A percentile compares a stretch with the other conserved stretches of the same genome.
phyloP scores from a whole-genome alignment of 2,329 filamentous ascomycete species.

The Pseudonectria buxi region DNA sequence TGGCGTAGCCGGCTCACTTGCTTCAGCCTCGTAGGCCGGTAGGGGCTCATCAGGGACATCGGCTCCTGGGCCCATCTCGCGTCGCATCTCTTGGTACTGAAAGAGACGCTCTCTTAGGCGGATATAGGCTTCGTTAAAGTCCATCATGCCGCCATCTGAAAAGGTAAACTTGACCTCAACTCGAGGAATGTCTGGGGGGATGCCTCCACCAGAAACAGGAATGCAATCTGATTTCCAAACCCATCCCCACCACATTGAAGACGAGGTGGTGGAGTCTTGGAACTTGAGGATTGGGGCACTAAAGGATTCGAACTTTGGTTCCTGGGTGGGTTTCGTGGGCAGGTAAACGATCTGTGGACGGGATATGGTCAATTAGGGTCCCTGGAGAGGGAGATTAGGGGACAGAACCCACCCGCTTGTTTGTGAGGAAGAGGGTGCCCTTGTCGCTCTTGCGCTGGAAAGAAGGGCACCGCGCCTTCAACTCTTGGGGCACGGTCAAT shows the following conservation, averaged over 20 bases:
- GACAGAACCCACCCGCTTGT: slow-evolving; percentile 57
- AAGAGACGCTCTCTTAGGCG: slow-evolving; percentile 75
- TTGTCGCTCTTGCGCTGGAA: slow-evolving; percentile 67
- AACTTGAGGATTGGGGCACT: slow-evolving; percentile 82
- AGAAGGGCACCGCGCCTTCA: slow-evolving; percentile 51
- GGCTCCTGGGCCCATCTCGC: slow-evolving; percentile 57
- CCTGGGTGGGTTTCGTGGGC: slow-evolving; percentile 59
- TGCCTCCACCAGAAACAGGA: slow-evolving; percentile 76
- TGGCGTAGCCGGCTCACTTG: slow-evolving; percentile 24
- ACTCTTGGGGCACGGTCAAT: slow-evolving; percentile 62
- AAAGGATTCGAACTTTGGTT: slow-evolving; percentile 69
- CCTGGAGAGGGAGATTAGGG: background rate
- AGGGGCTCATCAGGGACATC: slow-evolving; percentile 77
- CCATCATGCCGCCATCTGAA: slow-evolving; percentile 90
- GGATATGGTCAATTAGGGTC: slow-evolving; percentile 2
- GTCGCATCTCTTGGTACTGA: slow-evolving; percentile 69
- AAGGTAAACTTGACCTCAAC: slow-evolving; percentile 83
- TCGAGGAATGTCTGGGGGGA: slow-evolving; percentile 64
- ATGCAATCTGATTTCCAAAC: slow-evolving; percentile 77
- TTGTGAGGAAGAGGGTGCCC: slow-evolving; percentile 75
- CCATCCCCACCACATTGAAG: slow-evolving; percentile 89
- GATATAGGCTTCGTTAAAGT: slow-evolving; percentile 79
- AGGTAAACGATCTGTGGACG: slow-evolving; percentile 72
- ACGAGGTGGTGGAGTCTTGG: slow-evolving; percentile 71
- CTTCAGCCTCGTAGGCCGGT: slow-evolving; percentile 71